Percentiles rank a stretch among this genome's conserved stretches.
Conservation (phyloP, 2,329 filamentous ascomycete genomes). For the Salinomyces thailandicus region DNA sequence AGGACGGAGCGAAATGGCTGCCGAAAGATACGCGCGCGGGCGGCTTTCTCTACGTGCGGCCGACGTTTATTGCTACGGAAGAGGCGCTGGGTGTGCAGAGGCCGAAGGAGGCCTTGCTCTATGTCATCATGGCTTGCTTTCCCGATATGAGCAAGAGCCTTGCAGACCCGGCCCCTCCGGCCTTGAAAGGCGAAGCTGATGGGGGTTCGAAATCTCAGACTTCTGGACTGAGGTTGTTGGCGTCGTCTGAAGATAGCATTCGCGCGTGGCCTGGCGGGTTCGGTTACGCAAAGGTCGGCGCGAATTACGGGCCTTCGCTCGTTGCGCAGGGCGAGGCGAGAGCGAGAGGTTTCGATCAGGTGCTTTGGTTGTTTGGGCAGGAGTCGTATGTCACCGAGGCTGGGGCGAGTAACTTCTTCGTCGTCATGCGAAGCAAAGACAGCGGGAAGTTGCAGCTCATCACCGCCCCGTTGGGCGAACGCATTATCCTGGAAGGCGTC, state of each 20-base stretch:
- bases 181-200: constrained; percentile 19
- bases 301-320: constrained; percentile 82
- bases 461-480: constrained; percentile 68
- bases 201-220: constrained; percentile 16
- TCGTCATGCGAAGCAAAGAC: constrained; percentile 58
- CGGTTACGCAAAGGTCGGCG: constrained; percentile 83
- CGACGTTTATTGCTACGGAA: constrained; percentile 76
- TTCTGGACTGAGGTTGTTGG: constrained; percentile 57
- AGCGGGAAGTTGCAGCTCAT: constrained; percentile 56
- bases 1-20: constrained; percentile 70
- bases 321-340: constrained; percentile 67
- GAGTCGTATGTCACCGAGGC: constrained; percentile 78
- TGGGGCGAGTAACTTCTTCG: constrained; percentile 84
- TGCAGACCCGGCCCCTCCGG: constrained; percentile 21
- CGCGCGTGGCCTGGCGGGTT: constrained; percentile 91
- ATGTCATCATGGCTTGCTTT: constrained; percentile 54
- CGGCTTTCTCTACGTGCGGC: constrained; percentile 64
- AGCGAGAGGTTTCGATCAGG: constrained; percentile 67
- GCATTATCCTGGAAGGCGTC: constrained; percentile 78
- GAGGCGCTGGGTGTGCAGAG: constrained; percentile 69
- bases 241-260: constrained; percentile 69
- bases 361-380: constrained; percentile 83
- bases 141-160: constrained; percentile 31
- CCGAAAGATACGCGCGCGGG: constrained; percentile 58
- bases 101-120: constrained; percentile 77